Evolutionary conservation across 305 asterid genomes (phyloP).

Genomic region (Coffea humblotiana): DNA sequence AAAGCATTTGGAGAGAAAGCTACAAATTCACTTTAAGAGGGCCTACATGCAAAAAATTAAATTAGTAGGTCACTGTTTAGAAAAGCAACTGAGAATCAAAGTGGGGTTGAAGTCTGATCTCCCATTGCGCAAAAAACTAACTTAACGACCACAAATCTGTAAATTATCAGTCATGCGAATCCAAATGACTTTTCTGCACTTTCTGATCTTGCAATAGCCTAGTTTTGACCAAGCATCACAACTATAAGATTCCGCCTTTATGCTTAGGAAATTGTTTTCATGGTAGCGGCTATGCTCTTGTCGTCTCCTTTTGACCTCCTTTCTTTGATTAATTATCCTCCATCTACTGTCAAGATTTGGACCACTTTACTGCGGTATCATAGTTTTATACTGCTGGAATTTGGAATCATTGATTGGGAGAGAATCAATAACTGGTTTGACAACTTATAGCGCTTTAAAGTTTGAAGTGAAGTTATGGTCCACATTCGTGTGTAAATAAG

Average conservation of each 20-base stretch:
- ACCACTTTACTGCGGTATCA: not conserved
- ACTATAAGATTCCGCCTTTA: slow-evolving; percentile 16
- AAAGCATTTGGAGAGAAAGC: not conserved
- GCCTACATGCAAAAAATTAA: not conserved
- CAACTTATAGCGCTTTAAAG: not conserved
- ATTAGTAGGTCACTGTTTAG: not conserved
- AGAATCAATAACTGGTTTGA: not conserved
- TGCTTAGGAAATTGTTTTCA: not conserved
- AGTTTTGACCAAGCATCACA: slow-evolving; percentile 9
- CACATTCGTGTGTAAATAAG: not conserved
- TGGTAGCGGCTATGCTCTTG: not conserved
- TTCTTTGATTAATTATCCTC: not conserved
- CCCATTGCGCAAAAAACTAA: slow-evolving; percentile 12
- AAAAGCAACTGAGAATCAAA: not conserved
- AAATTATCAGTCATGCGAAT: not conserved
- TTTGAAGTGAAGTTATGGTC: not conserved
- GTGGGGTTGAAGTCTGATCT: slow-evolving; percentile 22
- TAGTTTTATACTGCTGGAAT: not conserved
- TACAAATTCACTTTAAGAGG: not conserved
- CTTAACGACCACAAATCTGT: slow-evolving; percentile 17
- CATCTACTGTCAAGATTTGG: slow-evolving; percentile 1
- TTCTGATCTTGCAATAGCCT: not conserved
- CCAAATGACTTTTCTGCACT: not conserved
- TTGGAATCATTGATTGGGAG: not conserved
- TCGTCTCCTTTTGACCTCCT: not conserved